Evolutionary conservation across 257 asterid species (phyloP).

Genomic region (Solanum dulcamara): DNA sequence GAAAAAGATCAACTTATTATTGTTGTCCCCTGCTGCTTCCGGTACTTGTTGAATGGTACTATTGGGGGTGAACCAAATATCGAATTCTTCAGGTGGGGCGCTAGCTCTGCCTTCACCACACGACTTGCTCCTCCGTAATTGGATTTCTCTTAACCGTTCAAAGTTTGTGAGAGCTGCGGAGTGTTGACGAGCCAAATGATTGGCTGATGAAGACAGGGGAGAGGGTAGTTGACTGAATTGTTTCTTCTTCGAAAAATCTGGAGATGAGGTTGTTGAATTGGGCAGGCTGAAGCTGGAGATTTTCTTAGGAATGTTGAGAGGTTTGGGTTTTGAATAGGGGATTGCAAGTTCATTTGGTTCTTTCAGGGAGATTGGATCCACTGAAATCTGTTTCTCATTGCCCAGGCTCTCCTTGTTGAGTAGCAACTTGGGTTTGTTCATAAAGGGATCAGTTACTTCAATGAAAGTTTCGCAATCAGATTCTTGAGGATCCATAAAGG

Average conservation of each 20-base stretch:
- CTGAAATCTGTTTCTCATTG: not conserved
- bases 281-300: constrained; percentile 58
- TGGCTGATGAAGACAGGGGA: constrained; percentile 5
- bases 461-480: not conserved
- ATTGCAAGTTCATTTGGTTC: not conserved
- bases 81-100: constrained; percentile 55
- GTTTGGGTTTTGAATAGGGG: not conserved
- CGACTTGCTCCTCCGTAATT: constrained; percentile 61
- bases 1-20: not conserved
- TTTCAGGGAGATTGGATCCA: constrained; percentile 3
- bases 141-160: constrained; percentile 43
- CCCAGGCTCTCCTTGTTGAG: not conserved
- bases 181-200: constrained; percentile 33
- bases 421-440: too few species aligned
- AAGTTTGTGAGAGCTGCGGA: constrained; percentile 65
- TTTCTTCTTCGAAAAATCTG: constrained; percentile 13
- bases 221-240: constrained; percentile 5
- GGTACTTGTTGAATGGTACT: not conserved
- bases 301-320: constrained; percentile 16
- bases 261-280: constrained; percentile 37
- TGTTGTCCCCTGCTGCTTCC: not conserved
- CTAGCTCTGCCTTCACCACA: constrained; percentile 56
- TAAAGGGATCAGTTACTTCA: not conserved
- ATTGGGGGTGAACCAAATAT: constrained; percentile 25
- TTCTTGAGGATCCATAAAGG: not conserved